Base-by-base conservation (phyloP, 495 filamentous ascomycete genomes). In the Jackrogersella minutella region DNA sequence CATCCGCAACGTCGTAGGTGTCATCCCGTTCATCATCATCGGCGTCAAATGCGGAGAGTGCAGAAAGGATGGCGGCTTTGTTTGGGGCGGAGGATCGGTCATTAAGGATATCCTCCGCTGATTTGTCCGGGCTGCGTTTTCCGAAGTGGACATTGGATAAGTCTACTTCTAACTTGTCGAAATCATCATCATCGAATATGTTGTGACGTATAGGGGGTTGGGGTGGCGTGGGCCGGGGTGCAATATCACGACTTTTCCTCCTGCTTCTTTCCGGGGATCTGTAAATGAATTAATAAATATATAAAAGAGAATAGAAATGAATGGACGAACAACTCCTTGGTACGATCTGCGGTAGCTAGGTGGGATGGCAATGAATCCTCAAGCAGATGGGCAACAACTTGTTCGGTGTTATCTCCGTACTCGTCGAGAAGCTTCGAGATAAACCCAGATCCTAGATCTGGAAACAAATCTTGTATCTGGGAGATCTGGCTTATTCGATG, bases 11-110 rank as follows among this genome's bases (percentile, higher is more conserved):
- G 69, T 99, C 95, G 76, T 99, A 99, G 1, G 95, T 98, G 72
- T 99, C 95, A 77, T 99, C 95, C 31, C 93, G 88, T 78, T 99
- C 95, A 77, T 99, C 95, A 72, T 97, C 94, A 67, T 97, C 95
- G 0, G 88, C 88, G 79, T 98, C 94, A 70, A 98, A 97, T 4
- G 91, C 86, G 9, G 92, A 91, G 9, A 99, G 87, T 0, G 95
- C 95, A 17, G 95, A 90, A 10, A 97, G 84, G 72, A 99, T 97
- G 30, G 93, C 90, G 4, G 92, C 90, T 79, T 97, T 97, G 71
- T 88, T 85, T 34, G 85, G 79, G 24, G 87, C 82, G 28, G 84
- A 82, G 34, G 88, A 73, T 22, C 71, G 72, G 53, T 82, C 77
- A 55, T 77, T 64, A 4, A 85, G 73, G 14, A 83, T 66, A 37